phyloP scores from a whole-genome alignment of 2,329 filamentous ascomycete species.

The Incumbomyces lentus region DNA sequence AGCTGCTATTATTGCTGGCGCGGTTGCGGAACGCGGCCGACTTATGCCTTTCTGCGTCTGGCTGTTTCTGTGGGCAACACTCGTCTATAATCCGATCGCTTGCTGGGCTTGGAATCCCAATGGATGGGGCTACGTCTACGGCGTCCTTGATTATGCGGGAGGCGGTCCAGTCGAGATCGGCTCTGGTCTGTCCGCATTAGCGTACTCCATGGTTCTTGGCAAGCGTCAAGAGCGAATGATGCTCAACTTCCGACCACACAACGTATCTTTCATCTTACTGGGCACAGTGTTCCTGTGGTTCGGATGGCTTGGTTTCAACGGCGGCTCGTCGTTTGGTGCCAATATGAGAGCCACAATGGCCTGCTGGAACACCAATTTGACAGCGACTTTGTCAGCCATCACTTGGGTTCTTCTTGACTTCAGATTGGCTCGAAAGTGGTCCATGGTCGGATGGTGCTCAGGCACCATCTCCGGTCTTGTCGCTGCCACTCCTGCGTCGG shows the following conservation, averaged over 20 bases:
- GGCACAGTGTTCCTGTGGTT: conserved; percentile 96
- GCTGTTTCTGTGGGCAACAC: conserved; percentile 87
- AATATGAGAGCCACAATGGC: conserved; percentile 92
- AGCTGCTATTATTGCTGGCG: conserved; percentile 79
- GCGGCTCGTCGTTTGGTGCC: conserved; percentile 84
- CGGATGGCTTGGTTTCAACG: conserved; percentile 98
- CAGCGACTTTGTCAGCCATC: conserved; percentile 81
- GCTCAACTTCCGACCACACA: conserved; percentile 98
- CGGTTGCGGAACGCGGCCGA: conserved; percentile 86
- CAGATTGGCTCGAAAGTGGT: conserved; percentile 90
- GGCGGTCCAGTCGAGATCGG: conserved; percentile 95
- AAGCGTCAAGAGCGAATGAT: conserved; percentile 98
- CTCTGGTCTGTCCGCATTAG: conserved; percentile 83
- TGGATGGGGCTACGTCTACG: conserved; percentile 84
- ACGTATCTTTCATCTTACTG: conserved; percentile 92
- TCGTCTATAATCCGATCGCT: conserved; percentile 93
- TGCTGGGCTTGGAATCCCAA: conserved; percentile 96
- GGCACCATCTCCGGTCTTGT: conserved; percentile 80
- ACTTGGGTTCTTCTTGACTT: conserved; percentile 95
- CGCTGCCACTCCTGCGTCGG: conserved; percentile 73
- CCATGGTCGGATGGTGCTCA: conserved; percentile 84
- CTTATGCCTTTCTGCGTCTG: conserved; percentile 92
- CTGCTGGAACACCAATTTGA: conserved; percentile 95
- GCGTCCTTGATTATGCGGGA: conserved; percentile 91
- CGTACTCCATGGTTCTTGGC: conserved; percentile 91